Evolutionary conservation across 768 basidiomycete species (phyloP), one percentile per base, ranked within the genome.

Genomic region (Boletus sp.): DNA sequence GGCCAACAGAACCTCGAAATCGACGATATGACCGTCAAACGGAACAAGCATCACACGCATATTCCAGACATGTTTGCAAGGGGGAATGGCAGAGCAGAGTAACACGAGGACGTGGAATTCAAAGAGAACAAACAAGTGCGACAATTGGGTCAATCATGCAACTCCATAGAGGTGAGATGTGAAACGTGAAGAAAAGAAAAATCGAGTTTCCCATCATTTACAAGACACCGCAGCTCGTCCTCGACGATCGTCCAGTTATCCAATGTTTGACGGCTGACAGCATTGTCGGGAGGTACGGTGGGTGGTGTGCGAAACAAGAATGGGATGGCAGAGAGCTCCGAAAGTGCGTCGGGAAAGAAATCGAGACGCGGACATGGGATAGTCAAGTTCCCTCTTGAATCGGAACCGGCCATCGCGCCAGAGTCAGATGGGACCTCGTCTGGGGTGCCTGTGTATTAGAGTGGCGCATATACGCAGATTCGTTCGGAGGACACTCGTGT

Each of bases 301-400:
- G 50, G 9, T 2, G 68, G 70, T 17, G 68, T 61, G 39, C 63
- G 51, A 50, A 65, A 70, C 11, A 71, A 40, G 41, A 68, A 71
- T 1, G 68, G 70, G 5, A 69, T 63, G 19, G 70, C 70, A 4
- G 70, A 71, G 43, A 70, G 65, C 25, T 68, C 65, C 29, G 51
- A 61, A 45, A 49, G 53, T 6, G 59, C 34, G 19, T 58, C 51
- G 4, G 63, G 30, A 40, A 3, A 15, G 38, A 63, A 52, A 23
- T 60, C 65, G 46, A 61, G 56, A 39, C 50, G 56, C 10, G 33
- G 33, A 30, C 13, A 50, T 15, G 30, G 23, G 44, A 32, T 27
- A 7, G 38, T 45, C 5, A 25, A 17, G 39, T 42, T 17, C 17
- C 0, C 17, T 39, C 8, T 50, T n/a, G 29, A 3, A 30, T 46